phyloP scores from a whole-genome alignment of 2,329 filamentous ascomycete genomes.

The Clonostachys byssicola region DNA sequence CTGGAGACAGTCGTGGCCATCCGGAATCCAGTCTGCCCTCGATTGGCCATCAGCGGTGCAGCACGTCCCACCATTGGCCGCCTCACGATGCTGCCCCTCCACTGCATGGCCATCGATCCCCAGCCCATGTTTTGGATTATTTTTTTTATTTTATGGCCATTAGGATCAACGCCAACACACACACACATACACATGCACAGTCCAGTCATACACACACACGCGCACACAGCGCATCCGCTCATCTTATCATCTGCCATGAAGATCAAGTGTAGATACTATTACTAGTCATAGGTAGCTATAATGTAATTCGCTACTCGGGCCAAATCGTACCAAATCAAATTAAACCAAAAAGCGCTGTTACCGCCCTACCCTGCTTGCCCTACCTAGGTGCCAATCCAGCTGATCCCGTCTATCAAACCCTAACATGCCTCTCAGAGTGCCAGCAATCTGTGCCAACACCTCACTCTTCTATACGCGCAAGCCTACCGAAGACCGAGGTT shows the following conservation, averaged over 20 bases:
- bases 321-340: no score
- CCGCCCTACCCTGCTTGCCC: not conserved
- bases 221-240: no score
- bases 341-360: no score
- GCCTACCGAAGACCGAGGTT: slow-evolving; percentile 12
- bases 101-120: no score
- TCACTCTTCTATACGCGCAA: not conserved
- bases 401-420: not conserved
- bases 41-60: slow-evolving; percentile 1
- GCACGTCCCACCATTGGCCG: slow-evolving; percentile 1
- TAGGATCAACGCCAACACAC: no score
- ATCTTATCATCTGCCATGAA: not conserved
- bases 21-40: not conserved
- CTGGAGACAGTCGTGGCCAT: not conserved
- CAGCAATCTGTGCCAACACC: no score
- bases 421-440: not conserved
- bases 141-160: no score
- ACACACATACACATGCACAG: no score
- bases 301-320: no score
- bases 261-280: not conserved
- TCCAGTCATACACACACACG: no score
- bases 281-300: not conserved
- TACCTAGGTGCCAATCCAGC: no score
- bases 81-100: slow-evolving; percentile 1
- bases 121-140: no score